A percentile compares a stretch with the other conserved stretches of the same genome.
Conservation (phyloP, 352 stramenopile genomes). For the Globisporangium orthogonon region DNA sequence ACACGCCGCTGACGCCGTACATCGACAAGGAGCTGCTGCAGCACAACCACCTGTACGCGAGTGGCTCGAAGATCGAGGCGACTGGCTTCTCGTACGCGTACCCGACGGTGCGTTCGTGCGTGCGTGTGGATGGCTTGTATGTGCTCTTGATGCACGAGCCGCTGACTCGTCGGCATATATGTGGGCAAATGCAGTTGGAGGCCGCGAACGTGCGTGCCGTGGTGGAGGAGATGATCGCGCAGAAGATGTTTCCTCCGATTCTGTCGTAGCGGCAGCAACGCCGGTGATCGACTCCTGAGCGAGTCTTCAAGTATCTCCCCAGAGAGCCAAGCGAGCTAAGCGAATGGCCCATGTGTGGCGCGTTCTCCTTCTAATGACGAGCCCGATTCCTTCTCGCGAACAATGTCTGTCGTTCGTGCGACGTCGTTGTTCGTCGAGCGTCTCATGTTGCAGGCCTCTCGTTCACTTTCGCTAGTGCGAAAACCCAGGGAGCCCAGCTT, state of each 20-base stretch:
- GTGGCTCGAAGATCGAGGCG: conserved; percentile 72
- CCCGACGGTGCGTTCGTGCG: conserved; percentile 33
- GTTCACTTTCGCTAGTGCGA: neutral
- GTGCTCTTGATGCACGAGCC: neutral
- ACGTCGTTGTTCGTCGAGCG: neutral
- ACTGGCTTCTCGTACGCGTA: conserved; percentile 74
- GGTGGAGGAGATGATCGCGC: conserved; percentile 67
- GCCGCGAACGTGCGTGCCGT: conserved; percentile 47
- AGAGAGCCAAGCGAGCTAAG: too few relatives aligned
- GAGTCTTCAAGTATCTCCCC: too few relatives aligned
- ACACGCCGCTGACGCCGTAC: conserved; percentile 82
- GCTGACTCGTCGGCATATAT: neutral
- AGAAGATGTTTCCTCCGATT: conserved; percentile 77
- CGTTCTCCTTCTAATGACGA: too few relatives aligned
- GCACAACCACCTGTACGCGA: conserved; percentile 76
- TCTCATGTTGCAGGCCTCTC: neutral
- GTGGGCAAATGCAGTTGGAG: conserved; percentile 29
- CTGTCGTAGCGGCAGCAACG: conserved; percentile 24
- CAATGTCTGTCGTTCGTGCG: too few relatives aligned
- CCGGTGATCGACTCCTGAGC: too few relatives aligned
- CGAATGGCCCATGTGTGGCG: too few relatives aligned
- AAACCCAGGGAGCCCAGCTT: neutral
- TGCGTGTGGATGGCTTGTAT: neutral
- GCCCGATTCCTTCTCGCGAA: too few relatives aligned
- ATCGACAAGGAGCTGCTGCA: conserved; percentile 85